These are phyloP conservation scores for Eremothecium sinecaudum DNA, from an alignment of 1,139 yeast species.

Conservation along the genomic window DNA sequence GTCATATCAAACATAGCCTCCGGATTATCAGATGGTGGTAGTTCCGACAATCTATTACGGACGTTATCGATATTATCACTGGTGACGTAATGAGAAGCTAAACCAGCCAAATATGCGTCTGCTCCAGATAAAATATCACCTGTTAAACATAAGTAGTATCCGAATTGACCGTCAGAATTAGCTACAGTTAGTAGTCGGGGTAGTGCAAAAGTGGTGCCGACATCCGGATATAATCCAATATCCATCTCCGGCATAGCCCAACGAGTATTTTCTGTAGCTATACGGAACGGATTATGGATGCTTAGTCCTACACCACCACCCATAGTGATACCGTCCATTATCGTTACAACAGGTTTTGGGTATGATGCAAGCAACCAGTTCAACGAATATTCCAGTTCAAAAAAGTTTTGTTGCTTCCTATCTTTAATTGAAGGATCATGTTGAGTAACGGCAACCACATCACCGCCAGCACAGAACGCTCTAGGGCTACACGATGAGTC, in stretches of 20 bases:
- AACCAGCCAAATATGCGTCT: conserved; percentile 74
- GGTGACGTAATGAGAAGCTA: conserved; percentile 84
- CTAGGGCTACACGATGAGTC: conserved; percentile 42
- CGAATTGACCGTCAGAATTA: conserved; percentile 58
- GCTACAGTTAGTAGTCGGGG: conserved; percentile 47
- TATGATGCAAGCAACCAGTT: conserved; percentile 73
- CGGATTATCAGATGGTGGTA: conserved; percentile 20
- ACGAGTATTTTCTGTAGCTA: conserved; percentile 81
- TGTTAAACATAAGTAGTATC: conserved; percentile 78
- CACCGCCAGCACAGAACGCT: conserved; percentile 86
- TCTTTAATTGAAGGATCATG: conserved; percentile 40
- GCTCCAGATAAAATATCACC: conserved; percentile 69
- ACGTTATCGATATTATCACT: conserved; percentile 53
- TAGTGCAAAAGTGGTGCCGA: conserved; percentile 84
- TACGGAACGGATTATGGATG: conserved; percentile 87
- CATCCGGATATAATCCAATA: conserved; percentile 95
- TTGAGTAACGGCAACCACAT: conserved; percentile 75
- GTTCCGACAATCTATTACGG: conserved; percentile 52
- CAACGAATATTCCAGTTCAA: conserved; percentile 71
- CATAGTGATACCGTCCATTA: conserved; percentile 92
- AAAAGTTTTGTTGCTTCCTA: conserved; percentile 47
- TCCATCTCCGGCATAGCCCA: conserved; percentile 98
- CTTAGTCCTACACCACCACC: conserved; percentile 97
- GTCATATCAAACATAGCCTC: conserved; percentile 37
- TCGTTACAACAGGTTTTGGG: conserved; percentile 72